phyloP scores from a whole-genome alignment of 768 basidiomycete species.

The Tubosaeta brunneosetosa region DNA sequence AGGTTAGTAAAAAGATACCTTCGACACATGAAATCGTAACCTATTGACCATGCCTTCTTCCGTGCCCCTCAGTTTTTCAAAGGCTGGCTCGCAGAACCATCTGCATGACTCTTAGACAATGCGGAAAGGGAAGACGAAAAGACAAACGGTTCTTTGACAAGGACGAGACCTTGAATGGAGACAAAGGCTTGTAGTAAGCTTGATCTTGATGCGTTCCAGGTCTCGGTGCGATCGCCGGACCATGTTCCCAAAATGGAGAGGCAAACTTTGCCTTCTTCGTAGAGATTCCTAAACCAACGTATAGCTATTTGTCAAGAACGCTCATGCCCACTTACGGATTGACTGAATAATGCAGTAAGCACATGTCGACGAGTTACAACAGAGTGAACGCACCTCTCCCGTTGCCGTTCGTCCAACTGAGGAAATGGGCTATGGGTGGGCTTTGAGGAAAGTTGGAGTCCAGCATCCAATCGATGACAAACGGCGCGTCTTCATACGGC shows the following conservation, averaged over 20 bases:
- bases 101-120: conserved; percentile 33
- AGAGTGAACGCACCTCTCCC: conserved; percentile 47
- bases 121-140: neutral
- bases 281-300: conserved; percentile 60
- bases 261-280: conserved; percentile 95
- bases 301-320: neutral
- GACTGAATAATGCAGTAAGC: conserved; percentile 31
- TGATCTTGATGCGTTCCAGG: conserved; percentile 80
- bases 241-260: conserved; percentile 89
- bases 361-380: neutral
- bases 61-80: conserved; percentile 87
- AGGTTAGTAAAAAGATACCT: neutral
- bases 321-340: conserved; percentile 59
- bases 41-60: conserved; percentile 87
- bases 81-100: conserved; percentile 91
- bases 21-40: conserved; percentile 31
- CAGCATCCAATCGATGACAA: conserved; percentile 91
- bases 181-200: conserved; percentile 89
- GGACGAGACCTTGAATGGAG: conserved; percentile 89
- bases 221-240: conserved; percentile 84
- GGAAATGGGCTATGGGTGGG: conserved; percentile 85
- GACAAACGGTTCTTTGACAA: conserved; percentile 88
- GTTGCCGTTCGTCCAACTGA: conserved; percentile 93
- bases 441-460: conserved; percentile 79
- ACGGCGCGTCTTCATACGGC: conserved; percentile 92